Evolutionary conservation across 139 green algal genomes (phyloP), one percentile per base, ranked within the genome.

Genomic region (Chlorella sp.): DNA sequence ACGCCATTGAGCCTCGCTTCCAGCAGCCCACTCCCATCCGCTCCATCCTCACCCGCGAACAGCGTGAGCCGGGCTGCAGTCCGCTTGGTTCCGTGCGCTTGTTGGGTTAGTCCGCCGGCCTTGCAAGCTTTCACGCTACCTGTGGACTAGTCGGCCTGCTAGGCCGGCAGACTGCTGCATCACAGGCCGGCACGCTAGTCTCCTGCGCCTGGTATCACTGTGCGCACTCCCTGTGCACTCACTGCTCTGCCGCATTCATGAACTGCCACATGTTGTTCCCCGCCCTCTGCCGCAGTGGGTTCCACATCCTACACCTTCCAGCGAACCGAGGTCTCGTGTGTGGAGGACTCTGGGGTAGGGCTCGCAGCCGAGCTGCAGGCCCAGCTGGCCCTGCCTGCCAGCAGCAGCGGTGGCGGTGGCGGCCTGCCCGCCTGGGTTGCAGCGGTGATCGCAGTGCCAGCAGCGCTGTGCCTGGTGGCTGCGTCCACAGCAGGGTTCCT

Each of bases 331-430:
- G 32, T 83, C 4, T 22, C 20, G 0, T 83, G 77, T 38, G 19
- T 72, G 30, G 77, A 83, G 58, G 77, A 83, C 26, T 6, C 58
- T 1, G 41, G 38, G 1, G 28, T 83, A 19, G 38, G n/a, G 36
- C 56, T 83, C 8, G 77, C 60, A 30, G 30, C 56, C 22, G 54
- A 83, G 40, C 56, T 83, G 40, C 56, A 72, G 46, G 77, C 40
- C 19, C 2, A 43, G 48, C 36, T n/a, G 20, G 54, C 20, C 51
- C n/a, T 41, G 17, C 34, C 51, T 8, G 19, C 36, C 19, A n/a
- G 20, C 17, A 19, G 6, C 38, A 60, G 51, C 51, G 24, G 17
- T 17, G 16, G 26, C 34, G 2, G 40, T 20, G 38, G 40, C 38
- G 16, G 70, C 20, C 24, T n/a, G 24, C 70, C 70, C 40, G 22